phyloP scores from a whole-genome alignment of 371 early-diverging fungal genomes.

The Gilbertella persicaria region DNA sequence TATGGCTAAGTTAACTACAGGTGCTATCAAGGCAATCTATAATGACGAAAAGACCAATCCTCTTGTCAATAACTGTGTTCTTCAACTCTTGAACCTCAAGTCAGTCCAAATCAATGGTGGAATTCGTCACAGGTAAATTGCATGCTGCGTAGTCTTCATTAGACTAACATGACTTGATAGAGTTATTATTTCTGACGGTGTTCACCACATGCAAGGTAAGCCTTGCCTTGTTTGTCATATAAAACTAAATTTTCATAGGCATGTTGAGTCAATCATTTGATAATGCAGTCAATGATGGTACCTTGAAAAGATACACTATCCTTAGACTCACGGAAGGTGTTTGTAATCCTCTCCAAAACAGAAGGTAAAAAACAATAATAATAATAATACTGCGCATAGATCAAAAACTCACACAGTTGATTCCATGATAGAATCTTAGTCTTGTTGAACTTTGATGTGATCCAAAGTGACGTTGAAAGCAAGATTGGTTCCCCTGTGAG shows the following conservation, averaged over 20 bases:
- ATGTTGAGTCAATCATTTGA: conserved; percentile 69
- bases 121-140: conserved; percentile 60
- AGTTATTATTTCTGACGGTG: conserved; percentile 73
- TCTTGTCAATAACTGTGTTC: conserved; percentile 34
- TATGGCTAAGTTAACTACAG: conserved; percentile 42
- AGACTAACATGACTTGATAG: conserved; percentile 25
- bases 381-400: background rate
- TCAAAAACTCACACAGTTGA: background rate
- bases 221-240: background rate
- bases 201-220: conserved; percentile 66
- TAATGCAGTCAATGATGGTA: conserved; percentile 43
- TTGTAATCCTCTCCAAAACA: conserved; percentile 56
- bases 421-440: conserved; percentile 52
- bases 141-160: conserved; percentile 3
- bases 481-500: conserved; percentile 50
- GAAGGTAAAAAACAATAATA: conserved; percentile 44
- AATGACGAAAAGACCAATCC: conserved; percentile 34
- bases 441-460: conserved; percentile 51
- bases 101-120: conserved; percentile 30
- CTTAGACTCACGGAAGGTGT: conserved; percentile 52
- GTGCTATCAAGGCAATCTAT: conserved; percentile 47
- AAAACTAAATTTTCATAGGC: conserved; percentile 28
- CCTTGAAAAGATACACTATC: conserved; percentile 53
- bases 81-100: conserved; percentile 72
- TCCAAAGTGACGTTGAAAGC: conserved; percentile 29